phyloP scores from a whole-genome alignment of 228 moss, liverwort and hornwort species.

The Sphagnum fallax region DNA sequence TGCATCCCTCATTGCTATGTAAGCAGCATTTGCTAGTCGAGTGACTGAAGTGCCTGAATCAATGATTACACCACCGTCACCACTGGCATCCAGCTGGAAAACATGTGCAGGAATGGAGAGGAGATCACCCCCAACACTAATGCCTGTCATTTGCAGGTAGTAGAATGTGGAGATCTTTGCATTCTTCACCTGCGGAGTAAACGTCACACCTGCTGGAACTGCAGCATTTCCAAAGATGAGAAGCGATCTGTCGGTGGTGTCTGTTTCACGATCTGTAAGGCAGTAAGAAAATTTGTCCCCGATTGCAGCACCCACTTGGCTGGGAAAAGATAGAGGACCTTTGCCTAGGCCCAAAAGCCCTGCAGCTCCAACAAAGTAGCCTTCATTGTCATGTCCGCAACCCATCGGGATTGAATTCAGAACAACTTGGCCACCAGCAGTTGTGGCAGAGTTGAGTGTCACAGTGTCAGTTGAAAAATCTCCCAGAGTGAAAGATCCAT shows the following conservation, averaged over 20 bases:
- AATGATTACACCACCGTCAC: slow-evolving; percentile 17
- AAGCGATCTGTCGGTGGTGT: slow-evolving; percentile 1
- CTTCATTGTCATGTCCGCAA: slow-evolving; percentile 27
- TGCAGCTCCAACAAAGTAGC: slow-evolving; percentile 14
- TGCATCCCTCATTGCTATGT: slow-evolving; percentile 8
- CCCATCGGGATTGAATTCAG: slow-evolving; percentile 12
- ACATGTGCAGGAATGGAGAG: slow-evolving; percentile 9
- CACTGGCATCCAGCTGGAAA: slow-evolving; percentile 11
- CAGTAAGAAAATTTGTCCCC: slow-evolving; percentile 22
- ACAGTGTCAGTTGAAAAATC: slow-evolving; percentile 21
- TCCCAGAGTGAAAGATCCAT: slow-evolving; percentile 19
- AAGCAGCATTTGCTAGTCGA: slow-evolving; percentile 11
- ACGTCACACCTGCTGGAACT: slow-evolving; percentile 8
- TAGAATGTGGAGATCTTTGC: slow-evolving; percentile 14
- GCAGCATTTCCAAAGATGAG: slow-evolving; percentile 21
- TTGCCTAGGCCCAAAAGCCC: slow-evolving; percentile 18
- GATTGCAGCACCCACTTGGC: slow-evolving; percentile 3
- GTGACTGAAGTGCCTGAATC: slow-evolving; percentile 27
- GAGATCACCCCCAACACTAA: slow-evolving; percentile 11
- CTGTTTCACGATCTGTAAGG: slow-evolving; percentile 8
- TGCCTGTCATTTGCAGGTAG: slow-evolving; percentile 13
- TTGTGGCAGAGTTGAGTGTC: slow-evolving; percentile 6
- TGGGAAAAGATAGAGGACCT: slow-evolving; percentile 14
- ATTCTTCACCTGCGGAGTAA: slow-evolving; percentile 15
- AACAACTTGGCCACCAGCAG: background rate